Conservation (phyloP, 495 filamentous ascomycete species). For the Penicillium riverlandense region DNA sequence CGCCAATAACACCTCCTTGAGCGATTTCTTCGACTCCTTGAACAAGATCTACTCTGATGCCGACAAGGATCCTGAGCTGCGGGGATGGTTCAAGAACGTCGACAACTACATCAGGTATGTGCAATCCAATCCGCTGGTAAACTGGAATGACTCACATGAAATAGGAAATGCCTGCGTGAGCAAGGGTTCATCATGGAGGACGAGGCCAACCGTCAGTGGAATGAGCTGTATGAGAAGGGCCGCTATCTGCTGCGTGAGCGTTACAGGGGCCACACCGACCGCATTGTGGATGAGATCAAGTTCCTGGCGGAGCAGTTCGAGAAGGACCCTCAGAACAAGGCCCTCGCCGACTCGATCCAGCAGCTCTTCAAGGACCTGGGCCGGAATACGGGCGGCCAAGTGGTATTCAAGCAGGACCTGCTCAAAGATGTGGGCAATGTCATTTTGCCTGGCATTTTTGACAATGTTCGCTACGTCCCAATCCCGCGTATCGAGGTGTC, state of each 20-base stretch:
- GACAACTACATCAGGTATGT: constrained; percentile 62
- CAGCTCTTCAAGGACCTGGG: constrained; percentile 87
- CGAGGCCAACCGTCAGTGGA: constrained; percentile 73
- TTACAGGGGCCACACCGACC: constrained; percentile 82
- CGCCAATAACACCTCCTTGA: constrained; percentile 83
- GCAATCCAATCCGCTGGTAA: not conserved
- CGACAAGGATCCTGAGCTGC: constrained; percentile 80
- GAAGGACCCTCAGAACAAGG: constrained; percentile 75
- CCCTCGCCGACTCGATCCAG: constrained; percentile 64
- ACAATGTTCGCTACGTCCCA: constrained; percentile 85
- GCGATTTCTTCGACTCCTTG: constrained; percentile 81
- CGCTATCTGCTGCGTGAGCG: constrained; percentile 83
- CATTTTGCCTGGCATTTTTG: constrained; percentile 77
- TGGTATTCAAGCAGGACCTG: constrained; percentile 85
- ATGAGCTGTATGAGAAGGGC: constrained; percentile 76
- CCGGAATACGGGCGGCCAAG: constrained; percentile 74
- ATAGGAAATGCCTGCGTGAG: constrained; percentile 66
- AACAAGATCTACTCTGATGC: constrained; percentile 87
- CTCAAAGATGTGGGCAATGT: constrained; percentile 82
- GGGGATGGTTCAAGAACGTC: constrained; percentile 78
- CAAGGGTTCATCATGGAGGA: constrained; percentile 89
- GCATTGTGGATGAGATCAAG: constrained; percentile 80
- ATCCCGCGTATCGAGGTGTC: constrained; percentile 91
- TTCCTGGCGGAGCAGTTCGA: constrained; percentile 88
- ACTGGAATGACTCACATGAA: constrained; percentile 3